Evolutionary conservation across 192 early-diverging fungal genomes (phyloP), one percentile per base, ranked within the genome.

Genomic region (Coemansia sp.): DNA sequence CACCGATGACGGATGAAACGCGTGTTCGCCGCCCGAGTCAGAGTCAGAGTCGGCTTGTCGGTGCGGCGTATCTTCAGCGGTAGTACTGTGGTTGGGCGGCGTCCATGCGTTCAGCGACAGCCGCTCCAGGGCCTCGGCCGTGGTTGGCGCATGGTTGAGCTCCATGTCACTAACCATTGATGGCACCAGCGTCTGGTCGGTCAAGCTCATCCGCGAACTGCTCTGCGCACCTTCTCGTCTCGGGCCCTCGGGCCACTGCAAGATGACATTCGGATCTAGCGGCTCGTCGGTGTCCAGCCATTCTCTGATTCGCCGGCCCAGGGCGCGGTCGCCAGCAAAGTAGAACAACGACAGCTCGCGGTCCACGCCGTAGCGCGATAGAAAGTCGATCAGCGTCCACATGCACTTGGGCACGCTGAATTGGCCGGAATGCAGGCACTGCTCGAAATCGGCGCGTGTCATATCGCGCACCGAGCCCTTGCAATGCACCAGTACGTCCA

Each of bases 281-380:
- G 36, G 28, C 51, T 28, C 70, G 8, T 87, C 90, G 1, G 81
- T 78, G 48, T 94, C 90, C n/a, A 97, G 68, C 36, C 87, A 93
- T 30, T 93, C 84, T 8, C 82, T 78, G 21, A 93, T 84, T 54
- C 86, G 84, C 11, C 79, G 69, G 22, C 79, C 81, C 2, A 90
- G 64, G 0, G 59, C 45, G 8, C 70, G 72, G 59, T 94, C 87
- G 20, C 89, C 90, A 20, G 58, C 27, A 53, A 44, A 64, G 40
- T 48, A 55, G 34, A 79, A 65, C 55, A 73, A 30, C 26, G 69
- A 62, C 36, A 52, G 56, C 19, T 60, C 62, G 19, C 64, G 29
- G 28, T 74, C 49, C 11, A 68, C 61, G 8, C 58, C 59, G 15
- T 73, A 58, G 46, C 62, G 26, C 39, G 74, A 31, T 58, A 75